Conservation (phyloP, 176 grass and related monocot genomes). For the Triticum turgidum region DNA sequence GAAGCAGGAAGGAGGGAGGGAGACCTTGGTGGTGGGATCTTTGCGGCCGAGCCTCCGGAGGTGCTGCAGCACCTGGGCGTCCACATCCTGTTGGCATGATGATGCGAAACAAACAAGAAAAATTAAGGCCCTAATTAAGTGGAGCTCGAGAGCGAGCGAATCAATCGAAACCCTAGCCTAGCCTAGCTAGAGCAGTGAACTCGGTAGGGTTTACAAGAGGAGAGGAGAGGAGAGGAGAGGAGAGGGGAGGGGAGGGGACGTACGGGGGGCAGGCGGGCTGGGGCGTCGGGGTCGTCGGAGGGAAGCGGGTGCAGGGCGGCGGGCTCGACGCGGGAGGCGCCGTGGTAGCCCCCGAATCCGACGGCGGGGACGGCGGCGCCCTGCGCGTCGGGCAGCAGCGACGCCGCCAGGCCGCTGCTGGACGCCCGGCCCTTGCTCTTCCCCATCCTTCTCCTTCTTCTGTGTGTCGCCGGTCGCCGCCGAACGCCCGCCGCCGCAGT, state of each 20-base stretch:
- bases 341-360: constrained; percentile 88
- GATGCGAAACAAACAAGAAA: constrained; percentile 4
- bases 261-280: constrained; percentile 39
- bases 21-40: constrained; percentile 90
- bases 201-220: neutral
- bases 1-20: too few species aligned
- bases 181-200: neutral
- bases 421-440: constrained; percentile 71
- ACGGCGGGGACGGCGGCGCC: constrained; percentile 48
- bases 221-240: neutral
- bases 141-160: neutral
- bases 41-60: constrained; percentile 86
- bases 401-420: constrained; percentile 86
- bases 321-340: constrained; percentile 69
- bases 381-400: constrained; percentile 53
- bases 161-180: neutral
- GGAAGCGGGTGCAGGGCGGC: constrained; percentile 26
- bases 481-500: too few species aligned
- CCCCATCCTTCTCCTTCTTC: constrained; percentile 37
- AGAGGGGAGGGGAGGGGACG: neutral
- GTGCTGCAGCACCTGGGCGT: constrained; percentile 77
- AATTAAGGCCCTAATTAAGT: too few species aligned
- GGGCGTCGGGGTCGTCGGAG: constrained; percentile 45
- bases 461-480: neutral
- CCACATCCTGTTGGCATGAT: constrained; percentile 57